These are phyloP conservation scores for Lagenaria siceraria DNA, from an alignment of 306 rosid genomes.

Conservation along the genomic window DNA sequence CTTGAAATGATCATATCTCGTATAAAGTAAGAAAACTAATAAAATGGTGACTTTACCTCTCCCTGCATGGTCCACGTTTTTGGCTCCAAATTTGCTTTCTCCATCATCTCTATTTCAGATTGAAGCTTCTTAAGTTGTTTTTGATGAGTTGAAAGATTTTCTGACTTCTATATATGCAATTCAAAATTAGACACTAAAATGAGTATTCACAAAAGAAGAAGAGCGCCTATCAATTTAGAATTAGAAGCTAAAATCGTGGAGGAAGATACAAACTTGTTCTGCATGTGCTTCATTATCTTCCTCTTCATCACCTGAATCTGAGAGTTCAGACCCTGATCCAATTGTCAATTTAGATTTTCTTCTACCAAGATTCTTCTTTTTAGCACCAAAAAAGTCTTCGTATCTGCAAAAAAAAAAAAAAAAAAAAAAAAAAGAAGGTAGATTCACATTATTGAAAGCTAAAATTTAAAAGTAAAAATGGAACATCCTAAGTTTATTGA, in stretches of 20 bases:
- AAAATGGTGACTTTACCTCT: conserved; percentile 42
- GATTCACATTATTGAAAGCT: neutral
- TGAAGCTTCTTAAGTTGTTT: conserved; percentile 40
- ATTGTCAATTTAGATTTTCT: conserved; percentile 19
- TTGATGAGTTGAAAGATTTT: conserved; percentile 55
- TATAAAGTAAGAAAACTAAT: neutral
- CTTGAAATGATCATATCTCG: neutral
- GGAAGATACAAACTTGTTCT: conserved; percentile 15
- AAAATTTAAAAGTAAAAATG: neutral
- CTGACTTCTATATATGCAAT: conserved; percentile 23
- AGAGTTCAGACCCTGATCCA: conserved; percentile 33
- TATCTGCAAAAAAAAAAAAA: conserved; percentile 43
- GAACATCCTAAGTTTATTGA: neutral
- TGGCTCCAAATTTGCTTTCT: conserved; percentile 61
- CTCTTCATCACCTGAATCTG: conserved; percentile 23
- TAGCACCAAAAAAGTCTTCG: conserved; percentile 55
- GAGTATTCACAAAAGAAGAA: neutral
- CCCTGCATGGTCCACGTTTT: conserved; percentile 89
- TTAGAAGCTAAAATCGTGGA: neutral
- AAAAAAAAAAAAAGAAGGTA: neutral
- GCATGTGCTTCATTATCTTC: conserved; percentile 31
- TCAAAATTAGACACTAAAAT: neutral
- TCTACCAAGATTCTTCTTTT: conserved; percentile 29
- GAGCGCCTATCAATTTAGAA: neutral
- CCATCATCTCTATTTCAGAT: conserved; percentile 65